Evolutionary conservation across 2,329 filamentous ascomycete species (phyloP).

Genomic region (Lachnellula arida): DNA sequence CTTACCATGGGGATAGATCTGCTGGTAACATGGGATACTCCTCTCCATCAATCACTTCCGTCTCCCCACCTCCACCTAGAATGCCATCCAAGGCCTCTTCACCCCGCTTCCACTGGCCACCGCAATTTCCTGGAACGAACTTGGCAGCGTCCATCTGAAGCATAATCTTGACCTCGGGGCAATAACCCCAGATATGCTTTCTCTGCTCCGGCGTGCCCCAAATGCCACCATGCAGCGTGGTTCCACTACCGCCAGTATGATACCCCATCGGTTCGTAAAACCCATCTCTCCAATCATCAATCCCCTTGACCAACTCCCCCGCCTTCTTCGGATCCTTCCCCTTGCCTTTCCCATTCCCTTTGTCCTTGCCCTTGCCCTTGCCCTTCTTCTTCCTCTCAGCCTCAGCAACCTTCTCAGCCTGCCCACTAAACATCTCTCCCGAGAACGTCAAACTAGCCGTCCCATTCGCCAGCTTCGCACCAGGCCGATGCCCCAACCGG

Average conservation of each 20-base stretch:
- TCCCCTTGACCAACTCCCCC: slow-evolving; percentile 33
- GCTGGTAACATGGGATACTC: slow-evolving; percentile 30
- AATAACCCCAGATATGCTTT: slow-evolving; percentile 51
- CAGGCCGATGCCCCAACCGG: slow-evolving; percentile 45
- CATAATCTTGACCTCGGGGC: slow-evolving; percentile 55
- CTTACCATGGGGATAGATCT: slow-evolving; percentile 28
- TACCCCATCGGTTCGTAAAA: slow-evolving; percentile 56
- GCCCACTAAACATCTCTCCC: slow-evolving; percentile 44
- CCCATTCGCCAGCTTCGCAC: slow-evolving; percentile 47
- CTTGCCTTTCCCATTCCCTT: slow-evolving; percentile 7
- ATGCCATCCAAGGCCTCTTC: slow-evolving; percentile 23
- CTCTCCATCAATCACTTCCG: slow-evolving; percentile 29
- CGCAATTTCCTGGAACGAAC: slow-evolving; percentile 46
- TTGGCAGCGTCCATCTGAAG: slow-evolving; percentile 49
- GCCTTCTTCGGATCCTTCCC: slow-evolving; percentile 21
- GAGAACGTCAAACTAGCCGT: slow-evolving; percentile 45
- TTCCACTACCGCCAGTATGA: slow-evolving; percentile 48
- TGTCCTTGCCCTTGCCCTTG: slow-evolving; percentile 5
- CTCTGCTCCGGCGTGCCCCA: slow-evolving; percentile 46
- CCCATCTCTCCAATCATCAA: slow-evolving; percentile 48
- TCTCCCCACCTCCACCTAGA: slow-evolving; percentile 9
- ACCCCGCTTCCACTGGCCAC: slow-evolving; percentile 42
- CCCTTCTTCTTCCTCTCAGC: slow-evolving; percentile 18
- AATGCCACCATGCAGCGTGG: slow-evolving; percentile 40
- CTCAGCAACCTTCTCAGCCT: slow-evolving; percentile 24